These are phyloP conservation scores for Irineochytrium annulatum DNA, from an alignment of 192 early-diverging fungal genomes.

Conservation along the genomic window DNA sequence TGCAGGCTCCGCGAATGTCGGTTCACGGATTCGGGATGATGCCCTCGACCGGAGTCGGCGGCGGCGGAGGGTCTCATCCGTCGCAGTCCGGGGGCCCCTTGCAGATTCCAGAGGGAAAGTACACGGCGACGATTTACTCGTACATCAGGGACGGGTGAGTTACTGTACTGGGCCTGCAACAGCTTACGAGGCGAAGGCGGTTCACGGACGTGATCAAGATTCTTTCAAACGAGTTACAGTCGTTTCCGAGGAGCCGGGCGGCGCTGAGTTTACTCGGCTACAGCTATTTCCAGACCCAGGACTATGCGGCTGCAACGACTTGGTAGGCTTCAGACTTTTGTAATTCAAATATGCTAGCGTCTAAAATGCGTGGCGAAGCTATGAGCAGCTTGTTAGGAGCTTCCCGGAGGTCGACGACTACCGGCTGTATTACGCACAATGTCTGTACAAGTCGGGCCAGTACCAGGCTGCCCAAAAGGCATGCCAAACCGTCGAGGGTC, in stretches of 20 bases:
- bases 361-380: too few relatives aligned
- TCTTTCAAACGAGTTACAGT: slow-evolving; percentile 43
- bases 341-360: too few relatives aligned
- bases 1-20: too few relatives aligned
- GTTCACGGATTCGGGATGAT: neutral
- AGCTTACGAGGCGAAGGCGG: too few relatives aligned
- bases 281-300: slow-evolving; percentile 54
- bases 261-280: slow-evolving; percentile 53
- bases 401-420: slow-evolving; percentile 51
- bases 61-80: neutral
- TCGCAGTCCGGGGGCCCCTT: slow-evolving; percentile 27
- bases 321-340: slow-evolving; percentile 42
- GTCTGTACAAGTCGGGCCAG: slow-evolving; percentile 52
- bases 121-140: slow-evolving; percentile 53
- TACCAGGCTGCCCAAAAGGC: slow-evolving; percentile 51
- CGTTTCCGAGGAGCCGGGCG: slow-evolving; percentile 41
- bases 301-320: slow-evolving; percentile 43
- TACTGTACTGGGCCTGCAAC: too few relatives aligned
- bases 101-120: slow-evolving; percentile 58
- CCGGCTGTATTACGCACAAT: slow-evolving; percentile 54
- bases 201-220: slow-evolving; percentile 54
- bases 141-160: slow-evolving; percentile 53
- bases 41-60: neutral
- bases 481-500: slow-evolving; percentile 40
- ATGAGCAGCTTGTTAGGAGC: slow-evolving; percentile 50